Conservation (phyloP, 305 asterid species). For the Vinca major region DNA sequence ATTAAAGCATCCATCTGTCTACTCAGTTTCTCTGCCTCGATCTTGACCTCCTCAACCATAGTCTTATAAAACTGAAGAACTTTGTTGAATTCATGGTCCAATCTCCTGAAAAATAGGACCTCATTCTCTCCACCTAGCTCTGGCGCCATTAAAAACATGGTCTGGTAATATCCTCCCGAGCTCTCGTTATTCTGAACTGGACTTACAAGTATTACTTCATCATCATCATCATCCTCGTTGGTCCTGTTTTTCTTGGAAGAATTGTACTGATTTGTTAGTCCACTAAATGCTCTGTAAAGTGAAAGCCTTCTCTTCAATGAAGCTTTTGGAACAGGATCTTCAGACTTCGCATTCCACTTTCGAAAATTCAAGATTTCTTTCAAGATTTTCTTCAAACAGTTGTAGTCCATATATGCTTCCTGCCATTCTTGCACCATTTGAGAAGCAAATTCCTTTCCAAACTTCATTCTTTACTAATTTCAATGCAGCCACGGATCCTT, state of each 20-base stretch:
- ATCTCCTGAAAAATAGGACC: conserved; percentile 43
- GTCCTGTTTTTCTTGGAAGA: conserved; percentile 15
- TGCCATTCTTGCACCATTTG: conserved; percentile 91
- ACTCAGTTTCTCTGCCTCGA: conserved; percentile 53
- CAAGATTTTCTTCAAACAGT: conserved; percentile 33
- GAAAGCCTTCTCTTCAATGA: conserved; percentile 48
- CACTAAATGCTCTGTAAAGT: conserved; percentile 76
- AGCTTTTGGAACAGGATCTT: conserved; percentile 13
- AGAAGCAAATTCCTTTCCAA: conserved; percentile 67
- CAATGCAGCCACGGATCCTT: not conserved
- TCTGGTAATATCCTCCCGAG: conserved; percentile 38
- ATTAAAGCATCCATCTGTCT: conserved; percentile 83
- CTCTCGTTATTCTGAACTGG: conserved; percentile 26
- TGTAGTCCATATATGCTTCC: conserved; percentile 65
- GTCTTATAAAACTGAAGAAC: conserved; percentile 46
- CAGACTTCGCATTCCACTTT: conserved; percentile 16
- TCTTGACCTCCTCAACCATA: conserved; percentile 39
- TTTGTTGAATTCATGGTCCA: conserved; percentile 70
- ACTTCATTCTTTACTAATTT: conserved; percentile 41
- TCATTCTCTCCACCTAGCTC: conserved; percentile 63
- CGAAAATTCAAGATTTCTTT: conserved; percentile 37
- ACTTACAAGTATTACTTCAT: conserved; percentile 57
- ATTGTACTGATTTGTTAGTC: conserved; percentile 29
- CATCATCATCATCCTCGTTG: conserved; percentile 27
- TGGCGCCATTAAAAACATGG: conserved; percentile 51